These are phyloP conservation scores for Candida anglica DNA, from an alignment of 805 yeast species.

Conservation along the genomic window DNA sequence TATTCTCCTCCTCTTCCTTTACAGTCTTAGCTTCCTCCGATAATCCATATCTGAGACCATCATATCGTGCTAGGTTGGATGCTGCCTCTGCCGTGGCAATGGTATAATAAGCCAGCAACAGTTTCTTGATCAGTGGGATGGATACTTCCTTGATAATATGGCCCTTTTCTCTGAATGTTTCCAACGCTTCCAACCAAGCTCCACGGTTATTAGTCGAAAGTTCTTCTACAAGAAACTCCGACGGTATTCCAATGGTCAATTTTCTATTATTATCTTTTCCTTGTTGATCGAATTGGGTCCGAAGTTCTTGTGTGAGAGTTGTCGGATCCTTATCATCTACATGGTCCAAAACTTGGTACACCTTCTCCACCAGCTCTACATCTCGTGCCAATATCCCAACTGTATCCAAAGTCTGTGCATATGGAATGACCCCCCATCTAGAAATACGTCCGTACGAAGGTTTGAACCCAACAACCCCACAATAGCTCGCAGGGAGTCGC, in stretches of 20 bases:
- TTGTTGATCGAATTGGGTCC: slow-evolving; percentile 21
- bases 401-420: slow-evolving; percentile 92
- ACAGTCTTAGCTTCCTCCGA: slow-evolving; percentile 21
- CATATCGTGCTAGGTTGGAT: slow-evolving; percentile 84
- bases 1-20: slow-evolving; percentile 5
- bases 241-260: slow-evolving; percentile 67
- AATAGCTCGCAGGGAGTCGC: slow-evolving; percentile 85
- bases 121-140: slow-evolving; percentile 60
- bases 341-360: slow-evolving; percentile 53
- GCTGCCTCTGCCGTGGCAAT: slow-evolving; percentile 92
- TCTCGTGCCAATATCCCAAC: slow-evolving; percentile 75
- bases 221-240: slow-evolving; percentile 59
- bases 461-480: slow-evolving; percentile 82
- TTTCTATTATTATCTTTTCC: slow-evolving; percentile 10
- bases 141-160: slow-evolving; percentile 60
- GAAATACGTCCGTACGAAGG: slow-evolving; percentile 93
- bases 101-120: slow-evolving; percentile 82
- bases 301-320: slow-evolving; percentile 33
- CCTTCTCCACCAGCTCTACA: slow-evolving; percentile 39
- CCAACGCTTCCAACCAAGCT: slow-evolving; percentile 46
- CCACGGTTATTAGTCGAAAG: slow-evolving; percentile 43
- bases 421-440: slow-evolving; percentile 86
- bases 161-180: slow-evolving; percentile 41
- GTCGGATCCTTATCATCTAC: slow-evolving; percentile 82
- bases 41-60: slow-evolving; percentile 83